Percentiles rank a stretch among this genome's conserved stretches.
Evolutionary conservation across 106 monocot genomes (phyloP).

Genomic region (Narthecium ossifragum): DNA sequence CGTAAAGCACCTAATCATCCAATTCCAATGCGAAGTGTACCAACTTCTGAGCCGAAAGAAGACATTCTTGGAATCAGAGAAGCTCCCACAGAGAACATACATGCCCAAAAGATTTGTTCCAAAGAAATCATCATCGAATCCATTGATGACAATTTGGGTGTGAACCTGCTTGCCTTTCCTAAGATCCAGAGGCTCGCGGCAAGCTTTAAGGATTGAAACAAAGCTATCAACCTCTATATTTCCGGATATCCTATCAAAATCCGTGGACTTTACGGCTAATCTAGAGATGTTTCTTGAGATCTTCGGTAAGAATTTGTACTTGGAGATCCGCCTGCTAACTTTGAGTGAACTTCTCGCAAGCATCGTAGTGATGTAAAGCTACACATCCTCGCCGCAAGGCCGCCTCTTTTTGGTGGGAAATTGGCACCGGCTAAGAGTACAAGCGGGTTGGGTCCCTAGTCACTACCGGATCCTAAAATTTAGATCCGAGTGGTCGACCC

Average conservation of each 20-base stretch:
- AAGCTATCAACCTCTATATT: conserved; percentile 8
- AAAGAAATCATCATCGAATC: conserved; percentile 10
- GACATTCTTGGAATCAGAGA: conserved; percentile 44
- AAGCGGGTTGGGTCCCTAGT: no score
- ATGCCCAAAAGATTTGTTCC: conserved; percentile 41
- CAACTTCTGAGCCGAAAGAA: conserved; percentile 45
- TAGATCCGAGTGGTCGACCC: no score
- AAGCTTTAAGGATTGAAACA: conserved; percentile 16
- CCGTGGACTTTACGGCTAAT: neutral
- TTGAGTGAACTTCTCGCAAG: no score
- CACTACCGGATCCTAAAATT: no score
- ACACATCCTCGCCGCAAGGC: no score
- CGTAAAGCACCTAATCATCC: conserved; percentile 70
- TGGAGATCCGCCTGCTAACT: no score
- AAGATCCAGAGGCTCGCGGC: conserved; percentile 23
- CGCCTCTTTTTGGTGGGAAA: no score
- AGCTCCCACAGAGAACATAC: conserved; percentile 64
- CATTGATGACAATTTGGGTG: conserved; percentile 37
- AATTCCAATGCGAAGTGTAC: conserved; percentile 61
- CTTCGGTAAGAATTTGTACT: neutral
- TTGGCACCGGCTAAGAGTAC: no score
- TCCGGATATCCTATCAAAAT: neutral
- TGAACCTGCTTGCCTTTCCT: conserved; percentile 42
- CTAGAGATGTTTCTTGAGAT: neutral
- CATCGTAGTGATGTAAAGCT: no score